phyloP scores from a whole-genome alignment of 1,284 basidiomycete species.

The Vanrija pseudolonga region DNA sequence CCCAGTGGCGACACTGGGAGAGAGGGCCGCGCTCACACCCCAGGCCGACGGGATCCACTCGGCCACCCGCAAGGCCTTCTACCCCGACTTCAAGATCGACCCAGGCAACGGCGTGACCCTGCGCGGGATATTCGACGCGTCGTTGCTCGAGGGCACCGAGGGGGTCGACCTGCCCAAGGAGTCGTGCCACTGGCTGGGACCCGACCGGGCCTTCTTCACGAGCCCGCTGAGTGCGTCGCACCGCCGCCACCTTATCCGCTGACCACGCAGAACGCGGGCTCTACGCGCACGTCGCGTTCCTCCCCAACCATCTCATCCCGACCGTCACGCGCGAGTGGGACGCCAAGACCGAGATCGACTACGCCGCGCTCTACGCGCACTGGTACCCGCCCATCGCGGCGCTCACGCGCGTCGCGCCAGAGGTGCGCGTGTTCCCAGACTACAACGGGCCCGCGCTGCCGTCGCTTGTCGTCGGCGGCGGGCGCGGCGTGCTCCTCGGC shows the following conservation, averaged over 20 bases:
- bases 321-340: neutral
- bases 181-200: constrained; percentile 15
- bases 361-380: constrained; percentile 6
- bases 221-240: constrained; percentile 9
- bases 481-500: constrained; percentile 12
- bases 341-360: neutral
- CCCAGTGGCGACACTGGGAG: too few species aligned
- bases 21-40: neutral
- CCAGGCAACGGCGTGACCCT: constrained; percentile 7
- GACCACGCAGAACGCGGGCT: constrained; percentile 1
- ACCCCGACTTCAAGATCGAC: constrained; percentile 10
- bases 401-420: neutral
- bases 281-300: constrained; percentile 4
- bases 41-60: constrained; percentile 13
- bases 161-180: constrained; percentile 7
- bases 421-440: constrained; percentile 11
- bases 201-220: constrained; percentile 12
- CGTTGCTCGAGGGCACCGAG: constrained; percentile 2
- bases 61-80: constrained; percentile 1
- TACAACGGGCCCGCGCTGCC: constrained; percentile 12
- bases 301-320: constrained; percentile 3
- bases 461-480: constrained; percentile 1
- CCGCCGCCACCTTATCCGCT: neutral
- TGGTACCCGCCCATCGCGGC: constrained; percentile 14
- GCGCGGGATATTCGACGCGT: constrained; percentile 6